Conservation (phyloP, 495 filamentous ascomycete species). For the Penicillium psychrofluorescens region DNA sequence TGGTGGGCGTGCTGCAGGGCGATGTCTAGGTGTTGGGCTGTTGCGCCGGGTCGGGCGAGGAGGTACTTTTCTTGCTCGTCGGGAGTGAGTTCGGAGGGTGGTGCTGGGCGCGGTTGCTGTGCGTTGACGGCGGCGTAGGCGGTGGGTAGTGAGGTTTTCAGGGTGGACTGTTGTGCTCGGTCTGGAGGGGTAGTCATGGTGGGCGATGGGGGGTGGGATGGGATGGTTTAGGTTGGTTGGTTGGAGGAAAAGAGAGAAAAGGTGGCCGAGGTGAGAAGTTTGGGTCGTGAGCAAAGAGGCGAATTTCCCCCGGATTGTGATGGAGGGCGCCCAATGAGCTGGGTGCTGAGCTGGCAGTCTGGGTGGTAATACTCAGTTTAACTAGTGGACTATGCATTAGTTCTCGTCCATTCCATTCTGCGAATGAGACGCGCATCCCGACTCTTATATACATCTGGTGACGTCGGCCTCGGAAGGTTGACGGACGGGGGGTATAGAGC, state of each 20-base stretch:
- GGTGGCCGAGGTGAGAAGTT: neutral
- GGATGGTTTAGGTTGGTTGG: neutral
- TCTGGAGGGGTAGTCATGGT: constrained; percentile 12
- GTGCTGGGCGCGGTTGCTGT: constrained; percentile 13
- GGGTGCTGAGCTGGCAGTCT: no score
- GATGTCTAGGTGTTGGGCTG: constrained; percentile 49
- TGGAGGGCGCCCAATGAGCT: constrained; percentile 10
- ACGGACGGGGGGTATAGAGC: neutral
- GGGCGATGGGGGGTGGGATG: neutral
- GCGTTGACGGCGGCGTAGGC: constrained; percentile 28
- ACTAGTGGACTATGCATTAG: no score
- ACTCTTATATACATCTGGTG: no score
- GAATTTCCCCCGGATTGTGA: constrained; percentile 5
- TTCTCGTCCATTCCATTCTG: no score
- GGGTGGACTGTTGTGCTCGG: constrained; percentile 37
- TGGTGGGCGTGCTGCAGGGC: constrained; percentile 75
- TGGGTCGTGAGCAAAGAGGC: constrained; percentile 3
- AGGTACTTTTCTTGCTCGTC: constrained; percentile 24
- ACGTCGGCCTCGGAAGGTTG: constrained; percentile 3
- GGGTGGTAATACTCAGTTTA: no score
- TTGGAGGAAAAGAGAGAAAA: neutral
- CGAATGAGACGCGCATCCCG: no score
- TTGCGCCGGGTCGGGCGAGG: constrained; percentile 29
- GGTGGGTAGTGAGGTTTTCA: constrained; percentile 47
- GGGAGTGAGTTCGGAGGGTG: constrained; percentile 22